Conservation (phyloP, 2,329 filamentous ascomycete species). For the Fusarium albosuccineum region DNA sequence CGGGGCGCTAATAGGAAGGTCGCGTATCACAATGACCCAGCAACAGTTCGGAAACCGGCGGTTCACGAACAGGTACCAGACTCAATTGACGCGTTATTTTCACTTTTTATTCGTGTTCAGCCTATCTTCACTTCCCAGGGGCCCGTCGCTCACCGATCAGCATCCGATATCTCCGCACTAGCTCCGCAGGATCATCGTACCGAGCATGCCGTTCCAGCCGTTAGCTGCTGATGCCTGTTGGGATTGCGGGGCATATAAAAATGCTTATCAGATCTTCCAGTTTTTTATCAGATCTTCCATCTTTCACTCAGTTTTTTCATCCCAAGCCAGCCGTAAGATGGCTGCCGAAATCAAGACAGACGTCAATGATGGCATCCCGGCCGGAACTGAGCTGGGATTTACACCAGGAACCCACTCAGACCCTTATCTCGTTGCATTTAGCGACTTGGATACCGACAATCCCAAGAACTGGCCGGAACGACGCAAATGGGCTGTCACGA, state of each 20-base stretch:
- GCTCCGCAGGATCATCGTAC: neutral
- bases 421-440: slow-evolving; percentile 46
- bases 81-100: neutral
- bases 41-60: too few relatives aligned
- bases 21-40: too few relatives aligned
- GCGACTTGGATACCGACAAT: slow-evolving; percentile 51
- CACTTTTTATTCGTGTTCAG: too few relatives aligned
- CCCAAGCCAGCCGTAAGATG: neutral
- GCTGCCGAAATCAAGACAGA: slow-evolving; percentile 1
- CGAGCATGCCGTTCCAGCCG: neutral
- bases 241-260: slow-evolving; percentile 7
- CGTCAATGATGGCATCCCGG: neutral
- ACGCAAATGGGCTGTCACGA: slow-evolving; percentile 63
- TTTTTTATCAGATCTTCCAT: neutral
- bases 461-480: slow-evolving; percentile 55
- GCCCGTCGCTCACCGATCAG: neutral
- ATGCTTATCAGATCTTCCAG: neutral
- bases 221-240: neutral
- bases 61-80: too few relatives aligned
- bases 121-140: too few relatives aligned
- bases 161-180: slow-evolving; percentile 32
- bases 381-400: slow-evolving; percentile 8
- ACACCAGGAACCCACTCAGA: slow-evolving; percentile 6
- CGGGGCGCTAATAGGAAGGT: too few relatives aligned
- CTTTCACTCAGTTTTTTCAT: neutral